Evolutionary conservation across 306 rosid species (phyloP).

Genomic region (Medicago arabica): DNA sequence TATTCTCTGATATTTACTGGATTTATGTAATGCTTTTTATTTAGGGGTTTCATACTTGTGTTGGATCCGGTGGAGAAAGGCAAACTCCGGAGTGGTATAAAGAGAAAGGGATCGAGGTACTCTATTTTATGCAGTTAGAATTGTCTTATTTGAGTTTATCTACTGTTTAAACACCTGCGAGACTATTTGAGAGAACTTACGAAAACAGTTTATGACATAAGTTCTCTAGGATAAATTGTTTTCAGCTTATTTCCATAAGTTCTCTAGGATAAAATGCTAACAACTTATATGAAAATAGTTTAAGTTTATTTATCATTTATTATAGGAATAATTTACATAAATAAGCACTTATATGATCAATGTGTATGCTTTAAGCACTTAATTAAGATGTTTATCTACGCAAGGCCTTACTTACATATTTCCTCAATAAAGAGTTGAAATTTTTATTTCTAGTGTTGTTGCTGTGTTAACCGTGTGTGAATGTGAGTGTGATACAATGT

Average conservation of each 20-base stretch:
- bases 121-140: neutral
- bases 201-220: neutral
- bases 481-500: constrained; percentile 11
- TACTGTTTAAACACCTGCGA: neutral
- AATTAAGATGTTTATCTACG: neutral
- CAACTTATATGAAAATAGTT: neutral
- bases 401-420: constrained; percentile 4
- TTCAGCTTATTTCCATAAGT: neutral
- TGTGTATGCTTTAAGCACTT: constrained; percentile 2
- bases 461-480: neutral
- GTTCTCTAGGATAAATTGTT: no score
- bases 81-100: constrained; percentile 94
- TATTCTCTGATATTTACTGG: constrained; percentile 6
- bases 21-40: constrained; percentile 13
- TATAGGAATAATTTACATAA: neutral
- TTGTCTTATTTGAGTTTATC: neutral
- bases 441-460: neutral
- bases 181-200: neutral
- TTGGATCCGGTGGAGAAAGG: constrained; percentile 97
- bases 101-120: constrained; percentile 90
- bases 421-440: no score
- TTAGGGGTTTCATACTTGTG: constrained; percentile 97
- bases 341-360: neutral
- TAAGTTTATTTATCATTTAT: neutral
- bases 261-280: neutral